Evolutionary conservation across 805 yeast genomes (phyloP).

Genomic region (Saccharomycopsis sp.): DNA sequence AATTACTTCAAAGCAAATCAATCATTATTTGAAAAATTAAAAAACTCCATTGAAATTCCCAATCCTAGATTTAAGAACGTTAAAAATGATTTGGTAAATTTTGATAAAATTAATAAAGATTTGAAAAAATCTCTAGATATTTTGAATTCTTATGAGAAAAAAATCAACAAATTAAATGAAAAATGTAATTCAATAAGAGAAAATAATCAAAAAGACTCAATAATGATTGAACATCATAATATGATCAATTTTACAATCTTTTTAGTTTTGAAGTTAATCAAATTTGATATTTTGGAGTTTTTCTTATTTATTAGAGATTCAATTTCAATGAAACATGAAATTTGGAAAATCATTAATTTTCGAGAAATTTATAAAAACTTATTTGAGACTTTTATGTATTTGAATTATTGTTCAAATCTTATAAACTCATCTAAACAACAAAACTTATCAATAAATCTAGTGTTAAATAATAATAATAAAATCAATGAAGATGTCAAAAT

Average conservation of each 20-base stretch:
- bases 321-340: constrained; percentile 1
- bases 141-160: constrained; percentile 8
- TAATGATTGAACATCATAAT: constrained; percentile 5
- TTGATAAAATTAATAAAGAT: constrained; percentile 7
- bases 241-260: constrained; percentile 15
- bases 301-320: constrained; percentile 14
- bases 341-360: constrained; percentile 13
- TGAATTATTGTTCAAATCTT: constrained; percentile 12
- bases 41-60: constrained; percentile 1
- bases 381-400: constrained; percentile 9
- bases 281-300: constrained; percentile 16
- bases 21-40: constrained; percentile 2
- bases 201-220: background rate
- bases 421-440: constrained; percentile 3
- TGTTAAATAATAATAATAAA: background rate
- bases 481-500: too few relatives aligned
- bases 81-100: constrained; percentile 5
- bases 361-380: constrained; percentile 9
- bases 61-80: constrained; percentile 6
- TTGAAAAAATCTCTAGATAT: constrained; percentile 14
- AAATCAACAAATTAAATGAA: constrained; percentile 2
- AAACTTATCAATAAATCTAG: background rate
- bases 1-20: too few relatives aligned
- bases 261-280: constrained; percentile 16
- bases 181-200: background rate